Evolutionary conservation across 768 basidiomycete genomes (phyloP).

Genomic region (Cystofilobasidium bisporidii): DNA sequence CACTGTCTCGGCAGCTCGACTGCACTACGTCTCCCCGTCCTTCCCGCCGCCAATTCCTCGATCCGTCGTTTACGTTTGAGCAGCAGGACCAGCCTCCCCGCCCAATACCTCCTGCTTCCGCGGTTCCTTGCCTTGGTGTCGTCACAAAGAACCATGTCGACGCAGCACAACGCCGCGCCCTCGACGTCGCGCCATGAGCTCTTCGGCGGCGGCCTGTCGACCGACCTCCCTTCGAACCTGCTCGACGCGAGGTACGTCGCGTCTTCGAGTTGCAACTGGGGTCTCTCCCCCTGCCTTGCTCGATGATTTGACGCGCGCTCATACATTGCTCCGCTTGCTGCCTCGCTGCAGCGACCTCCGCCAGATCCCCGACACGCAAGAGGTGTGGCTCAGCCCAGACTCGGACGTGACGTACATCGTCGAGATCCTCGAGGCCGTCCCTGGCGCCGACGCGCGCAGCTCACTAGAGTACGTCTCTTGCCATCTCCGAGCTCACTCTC

Average conservation of each 20-base stretch:
- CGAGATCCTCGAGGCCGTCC: constrained; percentile 70
- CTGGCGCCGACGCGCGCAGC: constrained; percentile 45
- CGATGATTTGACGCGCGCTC: not conserved
- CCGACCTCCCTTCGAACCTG: constrained; percentile 50
- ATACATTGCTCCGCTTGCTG: not conserved
- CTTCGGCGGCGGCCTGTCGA: constrained; percentile 78
- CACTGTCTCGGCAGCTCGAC: too few relatives aligned
- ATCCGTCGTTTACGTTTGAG: too few relatives aligned
- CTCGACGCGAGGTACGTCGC: constrained; percentile 74
- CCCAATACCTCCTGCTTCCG: too few relatives aligned
- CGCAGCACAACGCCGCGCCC: not conserved
- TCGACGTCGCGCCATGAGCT: constrained; percentile 41
- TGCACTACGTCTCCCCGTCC: too few relatives aligned
- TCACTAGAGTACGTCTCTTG: constrained; percentile 56
- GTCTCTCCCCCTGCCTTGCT: not conserved
- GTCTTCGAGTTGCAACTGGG: not conserved
- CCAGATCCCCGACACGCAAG: constrained; percentile 88
- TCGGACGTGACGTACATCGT: constrained; percentile 67
- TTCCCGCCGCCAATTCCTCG: too few relatives aligned
- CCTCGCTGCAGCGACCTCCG: constrained; percentile 50
- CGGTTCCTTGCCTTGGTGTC: too few relatives aligned
- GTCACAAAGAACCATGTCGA: not conserved
- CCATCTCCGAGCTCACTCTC: not conserved
- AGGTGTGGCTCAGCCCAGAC: constrained; percentile 69
- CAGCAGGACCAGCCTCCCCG: too few relatives aligned